phyloP scores from a whole-genome alignment of 805 yeast species.

The Saccharomycodes ludwigii region DNA sequence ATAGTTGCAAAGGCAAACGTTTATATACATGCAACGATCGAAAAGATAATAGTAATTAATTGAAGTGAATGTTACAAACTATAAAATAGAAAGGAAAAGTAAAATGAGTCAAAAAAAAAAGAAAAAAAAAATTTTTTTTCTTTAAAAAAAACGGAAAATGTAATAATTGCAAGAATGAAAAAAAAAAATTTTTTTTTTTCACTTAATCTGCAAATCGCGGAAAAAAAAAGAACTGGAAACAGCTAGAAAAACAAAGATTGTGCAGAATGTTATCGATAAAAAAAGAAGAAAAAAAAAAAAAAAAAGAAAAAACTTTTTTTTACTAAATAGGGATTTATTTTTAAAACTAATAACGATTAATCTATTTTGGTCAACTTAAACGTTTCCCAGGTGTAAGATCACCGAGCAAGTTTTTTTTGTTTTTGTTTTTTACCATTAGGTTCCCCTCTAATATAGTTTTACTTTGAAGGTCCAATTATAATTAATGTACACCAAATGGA shows the following conservation, averaged over 20 bases:
- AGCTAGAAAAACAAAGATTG: neutral
- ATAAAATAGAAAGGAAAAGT: neutral
- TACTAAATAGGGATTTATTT: neutral
- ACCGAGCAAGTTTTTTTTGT: too few relatives aligned
- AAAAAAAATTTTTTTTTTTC: too few relatives aligned
- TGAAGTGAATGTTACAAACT: neutral
- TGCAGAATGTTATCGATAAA: neutral
- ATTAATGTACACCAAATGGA: too few relatives aligned
- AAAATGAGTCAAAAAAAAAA: too few relatives aligned
- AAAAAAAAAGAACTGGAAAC: neutral
- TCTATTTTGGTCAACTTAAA: too few relatives aligned
- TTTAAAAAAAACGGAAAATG: neutral
- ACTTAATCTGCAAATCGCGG: neutral
- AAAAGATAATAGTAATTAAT: neutral
- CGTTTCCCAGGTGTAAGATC: too few relatives aligned
- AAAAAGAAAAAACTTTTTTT: neutral
- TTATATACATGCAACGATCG: neutral
- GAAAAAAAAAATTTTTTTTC: neutral
- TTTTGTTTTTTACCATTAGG: too few relatives aligned
- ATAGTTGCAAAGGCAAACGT: neutral
- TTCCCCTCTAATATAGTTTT: too few relatives aligned
- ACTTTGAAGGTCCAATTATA: too few relatives aligned
- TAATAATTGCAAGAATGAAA: neutral
- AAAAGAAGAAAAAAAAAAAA: conserved; percentile 1
- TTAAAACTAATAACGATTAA: too few relatives aligned